phyloP scores from a whole-genome alignment of 2,329 filamentous ascomycete genomes.

The Mycosphaerella arachidis region DNA sequence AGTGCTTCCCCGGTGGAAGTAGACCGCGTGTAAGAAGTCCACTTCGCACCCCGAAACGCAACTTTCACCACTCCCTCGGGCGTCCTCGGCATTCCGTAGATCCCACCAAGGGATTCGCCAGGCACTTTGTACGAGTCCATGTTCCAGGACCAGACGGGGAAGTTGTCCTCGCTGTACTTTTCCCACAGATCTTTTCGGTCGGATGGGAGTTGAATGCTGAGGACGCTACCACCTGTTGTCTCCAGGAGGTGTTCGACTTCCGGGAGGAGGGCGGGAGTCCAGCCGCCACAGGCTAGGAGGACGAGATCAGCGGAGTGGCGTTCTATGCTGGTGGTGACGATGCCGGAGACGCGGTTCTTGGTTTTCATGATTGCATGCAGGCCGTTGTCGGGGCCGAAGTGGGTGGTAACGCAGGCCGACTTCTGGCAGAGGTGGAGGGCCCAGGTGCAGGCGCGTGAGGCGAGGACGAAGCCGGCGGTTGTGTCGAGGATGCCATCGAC shows the following conservation, averaged over 20 bases:
- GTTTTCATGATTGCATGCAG: conserved; percentile 12
- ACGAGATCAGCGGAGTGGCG: conserved; percentile 32
- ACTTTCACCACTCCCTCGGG: conserved; percentile 25
- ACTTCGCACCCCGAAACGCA: conserved; percentile 28
- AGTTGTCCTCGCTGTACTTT: conserved; percentile 41
- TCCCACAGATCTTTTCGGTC: conserved; percentile 37
- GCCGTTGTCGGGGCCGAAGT: conserved; percentile 14
- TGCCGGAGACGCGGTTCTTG: conserved; percentile 9
- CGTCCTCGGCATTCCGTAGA: conserved; percentile 24
- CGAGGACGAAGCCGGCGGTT: conserved; percentile 20
- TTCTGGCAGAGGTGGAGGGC: conserved; percentile 13
- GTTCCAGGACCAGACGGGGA: conserved; percentile 42
- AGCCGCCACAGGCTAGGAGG: conserved; percentile 28
- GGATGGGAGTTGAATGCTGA: conserved; percentile 42
- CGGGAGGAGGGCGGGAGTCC: conserved; percentile 42
- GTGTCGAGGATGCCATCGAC: conserved; percentile 19
- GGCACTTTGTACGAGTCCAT: conserved; percentile 12
- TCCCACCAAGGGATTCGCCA: conserved; percentile 13
- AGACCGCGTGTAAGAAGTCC: conserved; percentile 21
- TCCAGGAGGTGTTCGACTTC: conserved; percentile 37
- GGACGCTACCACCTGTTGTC: conserved; percentile 46
- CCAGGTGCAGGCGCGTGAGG: conserved; percentile 17
- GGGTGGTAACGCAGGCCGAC: conserved; percentile 10
- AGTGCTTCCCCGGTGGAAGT: conserved; percentile 7
- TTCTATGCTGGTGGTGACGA: conserved; percentile 40